Evolutionary conservation across 495 filamentous ascomycete species (phyloP), one percentile per base, ranked within the genome.

Genomic region (Talaromyces thailandensis): DNA sequence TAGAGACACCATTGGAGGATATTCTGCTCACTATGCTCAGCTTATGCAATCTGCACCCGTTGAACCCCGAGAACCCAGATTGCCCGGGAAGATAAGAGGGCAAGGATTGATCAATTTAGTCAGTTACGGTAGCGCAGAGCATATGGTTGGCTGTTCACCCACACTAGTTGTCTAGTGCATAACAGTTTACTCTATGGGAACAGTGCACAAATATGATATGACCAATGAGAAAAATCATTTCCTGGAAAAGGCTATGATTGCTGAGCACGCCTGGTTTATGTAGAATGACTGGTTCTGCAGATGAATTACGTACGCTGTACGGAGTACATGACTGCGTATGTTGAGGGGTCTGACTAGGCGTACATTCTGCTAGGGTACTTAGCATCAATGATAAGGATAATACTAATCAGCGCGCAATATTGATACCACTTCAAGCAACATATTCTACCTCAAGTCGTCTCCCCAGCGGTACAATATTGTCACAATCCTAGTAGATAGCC

Each of bases 11-110:
- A 57, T 57, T 57, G 55, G 55, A 57, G 26, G 55, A 35, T 57
- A 21, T 31, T 18, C 4, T 14, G 8, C 16, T 57, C 55, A 21
- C 18, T 18, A 3, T 14, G 8, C 16, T 57, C 55, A 57, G 55
- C 55, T 35, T 57, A 16, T 57, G 55, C 55, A 57, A 28, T 57
- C 28, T 57, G 55, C 55, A 57, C 55, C 51, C 23, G 23, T 29
- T 28, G 23, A 28, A 55, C 51, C 51, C 14, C 26, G 51, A 55
- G 23, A 28, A 55, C 51, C 51, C 14, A 55, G 51, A 55, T 55
- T 55, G 51, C 23, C 26, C 24, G 23, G 26, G 24, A 26, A 26
- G 51, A 55, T 55, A 55, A 55, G 51, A 55, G 51, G 9, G 26
- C 51, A 26, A 55, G 51, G 51, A 26, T 55, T 28, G 8, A 14